Evolutionary conservation across 2,329 filamentous ascomycete species (phyloP).

Genomic region (Cryphonectria parasitica): DNA sequence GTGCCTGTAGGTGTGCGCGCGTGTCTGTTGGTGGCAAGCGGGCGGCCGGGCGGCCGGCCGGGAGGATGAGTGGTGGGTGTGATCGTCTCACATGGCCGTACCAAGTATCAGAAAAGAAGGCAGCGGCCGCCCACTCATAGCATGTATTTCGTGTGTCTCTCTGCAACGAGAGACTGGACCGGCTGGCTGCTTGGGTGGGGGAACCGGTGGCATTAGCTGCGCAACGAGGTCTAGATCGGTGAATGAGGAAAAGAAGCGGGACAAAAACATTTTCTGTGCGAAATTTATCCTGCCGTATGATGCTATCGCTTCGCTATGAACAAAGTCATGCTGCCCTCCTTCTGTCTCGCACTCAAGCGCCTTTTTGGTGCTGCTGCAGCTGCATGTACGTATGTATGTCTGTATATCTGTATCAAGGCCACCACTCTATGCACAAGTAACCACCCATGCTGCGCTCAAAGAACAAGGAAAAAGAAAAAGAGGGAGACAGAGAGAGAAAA

Average conservation of each 20-base stretch:
- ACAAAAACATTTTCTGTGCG: not conserved
- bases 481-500: not conserved
- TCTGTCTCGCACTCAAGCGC: not conserved
- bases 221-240: not conserved
- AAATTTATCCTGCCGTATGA: not conserved
- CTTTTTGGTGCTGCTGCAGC: not conserved
- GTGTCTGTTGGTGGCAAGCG: no score
- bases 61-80: not conserved
- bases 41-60: no score
- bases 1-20: not conserved
- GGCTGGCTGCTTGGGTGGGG: not conserved
- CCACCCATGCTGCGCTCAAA: not conserved
- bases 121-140: not conserved
- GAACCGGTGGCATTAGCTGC: not conserved
- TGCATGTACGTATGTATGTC: not conserved
- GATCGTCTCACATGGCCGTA: not conserved
- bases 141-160: not conserved
- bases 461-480: not conserved
- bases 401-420: not conserved
- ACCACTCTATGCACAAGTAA: not conserved
- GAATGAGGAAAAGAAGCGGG: not conserved
- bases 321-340: not conserved
- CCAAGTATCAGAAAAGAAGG: not conserved
- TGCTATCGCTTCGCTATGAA: slow-evolving; percentile 5
- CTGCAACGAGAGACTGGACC: not conserved